Conservation (phyloP, 75 land plant species). For the Isoetes taiwanensis region DNA sequence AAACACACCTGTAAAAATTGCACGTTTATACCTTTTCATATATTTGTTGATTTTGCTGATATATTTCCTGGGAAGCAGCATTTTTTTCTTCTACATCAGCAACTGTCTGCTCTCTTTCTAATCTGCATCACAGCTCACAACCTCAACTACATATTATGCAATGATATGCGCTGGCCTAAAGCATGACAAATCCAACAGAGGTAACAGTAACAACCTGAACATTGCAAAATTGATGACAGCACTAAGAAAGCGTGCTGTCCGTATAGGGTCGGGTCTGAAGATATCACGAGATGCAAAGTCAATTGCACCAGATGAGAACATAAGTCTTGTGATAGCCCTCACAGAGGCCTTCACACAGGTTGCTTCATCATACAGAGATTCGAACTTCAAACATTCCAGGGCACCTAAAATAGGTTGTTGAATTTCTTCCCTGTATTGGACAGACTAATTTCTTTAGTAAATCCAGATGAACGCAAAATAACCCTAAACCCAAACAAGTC, state of each 20-base stretch:
- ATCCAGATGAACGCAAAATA: no score
- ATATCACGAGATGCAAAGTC: slow-evolving; percentile 35
- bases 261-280: slow-evolving; percentile 29
- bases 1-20: no score
- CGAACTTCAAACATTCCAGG: slow-evolving; percentile 30
- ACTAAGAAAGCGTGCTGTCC: slow-evolving; percentile 31
- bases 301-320: slow-evolving; percentile 20
- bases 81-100: no score
- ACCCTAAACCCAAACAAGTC: no score
- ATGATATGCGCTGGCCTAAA: not conserved
- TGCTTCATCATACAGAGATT: slow-evolving; percentile 33
- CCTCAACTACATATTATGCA: not conserved
- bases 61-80: no score
- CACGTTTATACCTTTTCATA: no score
- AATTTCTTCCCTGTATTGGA: slow-evolving; percentile 23
- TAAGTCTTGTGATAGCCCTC: slow-evolving; percentile 17
- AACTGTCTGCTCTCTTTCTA: no score
- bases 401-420: slow-evolving; percentile 37
- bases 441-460: no score
- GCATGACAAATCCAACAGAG: not conserved
- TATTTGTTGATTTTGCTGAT: no score
- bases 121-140: slow-evolving; percentile 18
- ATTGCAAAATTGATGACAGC: slow-evolving; percentile 39
- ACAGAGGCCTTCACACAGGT: slow-evolving; percentile 21
- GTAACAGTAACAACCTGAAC: slow-evolving; percentile 18